phyloP scores from a whole-genome alignment of 2,329 filamentous ascomycete genomes.

The Ophiostoma piceae region DNA sequence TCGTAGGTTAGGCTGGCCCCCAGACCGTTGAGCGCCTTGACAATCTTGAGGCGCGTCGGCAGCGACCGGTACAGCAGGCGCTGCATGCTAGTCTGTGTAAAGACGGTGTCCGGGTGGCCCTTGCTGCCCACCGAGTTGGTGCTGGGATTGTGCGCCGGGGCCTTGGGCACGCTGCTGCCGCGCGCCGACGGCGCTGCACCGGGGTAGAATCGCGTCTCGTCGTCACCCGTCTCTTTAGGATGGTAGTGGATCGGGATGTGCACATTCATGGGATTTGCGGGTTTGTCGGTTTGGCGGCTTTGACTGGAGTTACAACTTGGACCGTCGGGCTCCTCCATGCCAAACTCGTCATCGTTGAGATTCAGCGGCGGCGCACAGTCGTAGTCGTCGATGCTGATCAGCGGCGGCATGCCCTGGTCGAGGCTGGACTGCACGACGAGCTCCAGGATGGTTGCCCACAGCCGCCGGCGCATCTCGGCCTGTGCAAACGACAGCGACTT shows the following conservation, averaged over 20 bases:
- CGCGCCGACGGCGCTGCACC: background rate
- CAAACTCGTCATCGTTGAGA: slow-evolving; percentile 49
- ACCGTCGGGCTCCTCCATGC: slow-evolving; percentile 27
- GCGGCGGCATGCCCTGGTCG: slow-evolving; percentile 47
- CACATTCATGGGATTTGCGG: background rate
- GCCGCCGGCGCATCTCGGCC: slow-evolving; percentile 49
- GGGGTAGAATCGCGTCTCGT: background rate
- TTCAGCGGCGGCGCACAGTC: slow-evolving; percentile 49
- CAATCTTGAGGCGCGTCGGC: slow-evolving; percentile 25
- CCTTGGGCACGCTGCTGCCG: background rate
- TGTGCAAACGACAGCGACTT: slow-evolving; percentile 44
- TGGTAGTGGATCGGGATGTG: slow-evolving; percentile 11
- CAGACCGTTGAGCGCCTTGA: slow-evolving; percentile 27
- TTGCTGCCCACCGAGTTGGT: background rate
- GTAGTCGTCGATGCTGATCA: slow-evolving; percentile 44
- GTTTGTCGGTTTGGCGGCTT: background rate
- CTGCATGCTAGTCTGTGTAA: slow-evolving; percentile 29
- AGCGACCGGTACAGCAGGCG: slow-evolving; percentile 29
- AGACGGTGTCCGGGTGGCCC: slow-evolving; percentile 21
- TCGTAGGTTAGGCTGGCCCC: slow-evolving; percentile 25
- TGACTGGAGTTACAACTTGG: background rate
- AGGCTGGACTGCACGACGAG: slow-evolving; percentile 48
- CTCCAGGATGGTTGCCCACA: slow-evolving; percentile 55
- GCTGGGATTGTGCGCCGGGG: background rate
- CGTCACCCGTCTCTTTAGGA: background rate